A percentile compares a stretch with the other conserved stretches of the same genome.
Conservation (phyloP, 2,329 filamentous ascomycete genomes). For the Trichophyton schoenleinii region DNA sequence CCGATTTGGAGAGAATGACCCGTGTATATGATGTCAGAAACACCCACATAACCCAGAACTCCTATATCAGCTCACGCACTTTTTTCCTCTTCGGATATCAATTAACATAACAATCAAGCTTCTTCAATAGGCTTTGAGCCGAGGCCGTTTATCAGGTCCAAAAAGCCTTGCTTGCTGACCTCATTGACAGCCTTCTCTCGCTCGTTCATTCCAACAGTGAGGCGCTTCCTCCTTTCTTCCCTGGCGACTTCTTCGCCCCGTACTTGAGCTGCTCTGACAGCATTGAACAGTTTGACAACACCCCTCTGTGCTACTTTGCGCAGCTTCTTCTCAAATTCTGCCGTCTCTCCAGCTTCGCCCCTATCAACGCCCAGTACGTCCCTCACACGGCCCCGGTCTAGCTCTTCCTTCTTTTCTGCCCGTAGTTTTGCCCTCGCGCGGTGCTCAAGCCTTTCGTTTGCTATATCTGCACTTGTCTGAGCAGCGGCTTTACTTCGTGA, state of each 20-base stretch:
- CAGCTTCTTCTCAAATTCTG: slow-evolving; percentile 64
- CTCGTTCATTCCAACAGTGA: slow-evolving; percentile 64
- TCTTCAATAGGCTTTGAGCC: slow-evolving; percentile 39
- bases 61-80: neutral
- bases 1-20: slow-evolving; percentile 11
- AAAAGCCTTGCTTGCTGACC: slow-evolving; percentile 92
- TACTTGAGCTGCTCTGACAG: slow-evolving; percentile 82
- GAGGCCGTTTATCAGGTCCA: slow-evolving; percentile 66
- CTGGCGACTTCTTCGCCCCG: slow-evolving; percentile 64
- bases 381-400: slow-evolving; percentile 77
- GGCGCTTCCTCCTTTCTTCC: slow-evolving; percentile 54
- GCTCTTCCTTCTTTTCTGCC: slow-evolving; percentile 62
- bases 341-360: slow-evolving; percentile 39
- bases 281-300: slow-evolving; percentile 94
- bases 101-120: slow-evolving; percentile 20
- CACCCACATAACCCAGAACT: neutral
- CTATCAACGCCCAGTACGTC: slow-evolving; percentile 62
- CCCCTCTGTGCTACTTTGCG: slow-evolving; percentile 82
- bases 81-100: neutral
- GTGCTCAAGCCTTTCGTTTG: slow-evolving; percentile 65
- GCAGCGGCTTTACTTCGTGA: slow-evolving; percentile 66
- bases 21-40: slow-evolving; percentile 7
- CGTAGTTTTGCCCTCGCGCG: slow-evolving; percentile 69
- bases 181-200: slow-evolving; percentile 83
- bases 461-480: slow-evolving; percentile 57